Evolutionary conservation across 2,329 filamentous ascomycete species (phyloP).

Genomic region (Aspergillus tubingensis): DNA sequence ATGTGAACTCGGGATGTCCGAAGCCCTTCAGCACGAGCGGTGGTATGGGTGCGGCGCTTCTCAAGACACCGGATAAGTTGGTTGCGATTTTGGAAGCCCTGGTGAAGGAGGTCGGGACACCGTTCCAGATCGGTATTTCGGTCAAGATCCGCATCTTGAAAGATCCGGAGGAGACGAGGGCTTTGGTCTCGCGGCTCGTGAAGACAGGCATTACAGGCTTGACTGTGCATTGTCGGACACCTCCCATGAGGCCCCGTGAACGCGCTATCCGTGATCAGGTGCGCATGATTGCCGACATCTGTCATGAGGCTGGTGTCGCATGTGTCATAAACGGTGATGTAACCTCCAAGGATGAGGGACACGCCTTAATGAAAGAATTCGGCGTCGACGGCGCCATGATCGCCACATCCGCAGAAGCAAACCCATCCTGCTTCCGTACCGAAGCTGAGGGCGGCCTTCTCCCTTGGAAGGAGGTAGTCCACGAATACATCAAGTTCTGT

Average conservation of each 20-base stretch:
- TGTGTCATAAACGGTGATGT: conserved; percentile 98
- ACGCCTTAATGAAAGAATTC: conserved; percentile 72
- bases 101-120: conserved; percentile 73
- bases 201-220: conserved; percentile 87
- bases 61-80: conserved; percentile 80
- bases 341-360: conserved; percentile 68
- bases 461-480: conserved; percentile 75
- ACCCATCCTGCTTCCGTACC: conserved; percentile 80
- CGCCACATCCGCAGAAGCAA: conserved; percentile 86
- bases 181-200: conserved; percentile 74
- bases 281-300: conserved; percentile 78
- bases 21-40: conserved; percentile 93
- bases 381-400: conserved; percentile 97
- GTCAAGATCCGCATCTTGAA: conserved; percentile 94
- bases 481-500: conserved; percentile 70
- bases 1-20: conserved; percentile 97
- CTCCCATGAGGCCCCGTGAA: conserved; percentile 90
- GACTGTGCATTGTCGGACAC: conserved; percentile 93
- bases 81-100: conserved; percentile 80
- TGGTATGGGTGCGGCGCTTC: conserved; percentile 92
- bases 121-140: conserved; percentile 87
- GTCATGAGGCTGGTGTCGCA: conserved; percentile 80
- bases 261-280: conserved; percentile 83
- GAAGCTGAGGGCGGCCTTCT: conserved; percentile 68
- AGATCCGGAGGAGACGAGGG: conserved; percentile 72